Evolutionary conservation across 805 yeast genomes (phyloP).

Genomic region (Candida koratica): DNA sequence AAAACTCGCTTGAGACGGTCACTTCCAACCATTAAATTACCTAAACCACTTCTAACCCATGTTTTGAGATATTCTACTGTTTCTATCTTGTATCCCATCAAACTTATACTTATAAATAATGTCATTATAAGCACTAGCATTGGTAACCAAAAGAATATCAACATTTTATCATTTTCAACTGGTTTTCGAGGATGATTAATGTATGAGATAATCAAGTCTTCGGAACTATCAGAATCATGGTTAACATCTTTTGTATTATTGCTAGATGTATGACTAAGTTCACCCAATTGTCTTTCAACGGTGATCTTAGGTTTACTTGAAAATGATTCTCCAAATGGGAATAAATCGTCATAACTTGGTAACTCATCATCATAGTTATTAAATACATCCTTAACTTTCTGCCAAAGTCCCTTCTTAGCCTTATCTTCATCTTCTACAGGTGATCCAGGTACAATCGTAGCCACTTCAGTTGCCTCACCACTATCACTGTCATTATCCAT

Average conservation of each 20-base stretch:
- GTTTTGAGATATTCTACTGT: slow-evolving; percentile 32
- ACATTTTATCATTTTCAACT: slow-evolving; percentile 71
- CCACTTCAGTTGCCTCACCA: slow-evolving; percentile 14
- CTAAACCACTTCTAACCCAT: slow-evolving; percentile 33
- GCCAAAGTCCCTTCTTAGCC: slow-evolving; percentile 33
- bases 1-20: slow-evolving; percentile 36
- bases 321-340: slow-evolving; percentile 48
- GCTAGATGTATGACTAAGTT: slow-evolving; percentile 2
- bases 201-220: slow-evolving; percentile 41
- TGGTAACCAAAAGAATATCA: slow-evolving; percentile 90
- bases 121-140: slow-evolving; percentile 55
- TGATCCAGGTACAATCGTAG: slow-evolving; percentile 9
- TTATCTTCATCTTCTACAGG: slow-evolving; percentile 7
- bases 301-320: slow-evolving; percentile 32
- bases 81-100: slow-evolving; percentile 36
- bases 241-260: slow-evolving; percentile 13
- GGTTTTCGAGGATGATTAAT: slow-evolving; percentile 45
- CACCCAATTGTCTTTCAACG: slow-evolving; percentile 28
- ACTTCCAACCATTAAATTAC: slow-evolving; percentile 42
- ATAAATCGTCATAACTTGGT: slow-evolving; percentile 74
- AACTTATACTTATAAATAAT: slow-evolving; percentile 40
- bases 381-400: slow-evolving; percentile 41
- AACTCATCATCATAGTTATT: slow-evolving; percentile 34
- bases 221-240: slow-evolving; percentile 37
- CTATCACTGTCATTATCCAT: slow-evolving; percentile 14